Evolutionary conservation across 768 basidiomycete species (phyloP).

Genomic region (Leccinum imitatum): DNA sequence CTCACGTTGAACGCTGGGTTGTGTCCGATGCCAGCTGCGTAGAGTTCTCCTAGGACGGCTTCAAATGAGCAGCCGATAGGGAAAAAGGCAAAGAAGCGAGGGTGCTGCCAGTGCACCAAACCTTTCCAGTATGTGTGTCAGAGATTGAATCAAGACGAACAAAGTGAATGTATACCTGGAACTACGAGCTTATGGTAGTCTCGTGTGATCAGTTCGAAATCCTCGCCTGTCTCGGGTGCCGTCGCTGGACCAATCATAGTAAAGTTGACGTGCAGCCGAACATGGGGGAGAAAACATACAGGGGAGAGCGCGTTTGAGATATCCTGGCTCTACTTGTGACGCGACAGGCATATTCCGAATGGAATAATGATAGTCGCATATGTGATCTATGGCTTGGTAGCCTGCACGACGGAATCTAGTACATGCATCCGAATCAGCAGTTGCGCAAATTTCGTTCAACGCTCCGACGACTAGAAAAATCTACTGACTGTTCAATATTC

Average conservation of each 20-base stretch:
- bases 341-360: constrained; percentile 64
- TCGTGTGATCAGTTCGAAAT: constrained; percentile 65
- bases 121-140: constrained; percentile 34
- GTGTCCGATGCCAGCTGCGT: constrained; percentile 60
- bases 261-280: background rate
- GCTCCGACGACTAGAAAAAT: background rate
- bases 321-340: constrained; percentile 78
- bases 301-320: constrained; percentile 67
- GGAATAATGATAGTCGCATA: constrained; percentile 82
- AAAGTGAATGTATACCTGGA: constrained; percentile 50
- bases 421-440: background rate
- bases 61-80: constrained; percentile 77
- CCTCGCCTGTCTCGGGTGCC: constrained; percentile 70
- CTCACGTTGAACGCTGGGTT: constrained; percentile 90
- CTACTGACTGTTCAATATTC: constrained; percentile 13
- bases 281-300: constrained; percentile 35
- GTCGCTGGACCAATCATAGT: constrained; percentile 34
- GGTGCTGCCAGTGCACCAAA: constrained; percentile 37
- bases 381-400: constrained; percentile 82
- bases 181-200: constrained; percentile 80
- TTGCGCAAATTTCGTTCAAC: background rate
- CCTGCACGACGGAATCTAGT: constrained; percentile 78
- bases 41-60: constrained; percentile 82
- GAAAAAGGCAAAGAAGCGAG: constrained; percentile 82
- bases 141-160: background rate